Conservation (phyloP, 305 asterid species). For the Andrographis paniculata region DNA sequence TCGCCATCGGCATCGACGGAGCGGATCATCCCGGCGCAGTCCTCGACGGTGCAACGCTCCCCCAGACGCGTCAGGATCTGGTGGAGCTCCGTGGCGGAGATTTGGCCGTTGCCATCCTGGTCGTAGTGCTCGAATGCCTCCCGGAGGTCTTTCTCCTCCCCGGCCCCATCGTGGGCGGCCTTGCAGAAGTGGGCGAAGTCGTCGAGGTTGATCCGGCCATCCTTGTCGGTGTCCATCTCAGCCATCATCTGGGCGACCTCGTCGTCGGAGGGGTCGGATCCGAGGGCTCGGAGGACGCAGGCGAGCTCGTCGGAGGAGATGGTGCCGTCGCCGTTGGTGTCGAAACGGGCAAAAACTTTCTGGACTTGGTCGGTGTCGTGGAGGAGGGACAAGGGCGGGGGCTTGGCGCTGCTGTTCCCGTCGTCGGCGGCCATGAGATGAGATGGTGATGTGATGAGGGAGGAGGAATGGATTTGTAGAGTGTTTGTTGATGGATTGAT, state of each 20-base stretch:
- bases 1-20: constrained; percentile 43
- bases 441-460: too few species aligned
- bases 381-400: background rate
- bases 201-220: constrained; percentile 18
- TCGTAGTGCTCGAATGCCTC: constrained; percentile 42
- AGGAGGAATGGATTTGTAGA: too few species aligned
- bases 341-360: constrained; percentile 2
- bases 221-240: constrained; percentile 23
- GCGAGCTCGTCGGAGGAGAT: constrained; percentile 19
- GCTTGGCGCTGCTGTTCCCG: background rate
- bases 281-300: constrained; percentile 11
- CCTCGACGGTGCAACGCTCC: constrained; percentile 33
- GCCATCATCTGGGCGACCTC: constrained; percentile 19
- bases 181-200: constrained; percentile 22
- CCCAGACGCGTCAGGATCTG: constrained; percentile 29
- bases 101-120: constrained; percentile 40
- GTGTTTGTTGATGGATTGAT: too few species aligned
- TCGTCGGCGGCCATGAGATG: background rate
- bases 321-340: constrained; percentile 25
- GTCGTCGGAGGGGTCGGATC: constrained; percentile 11
- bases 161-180: constrained; percentile 12
- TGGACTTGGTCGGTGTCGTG: constrained; percentile 7
- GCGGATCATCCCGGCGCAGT: constrained; percentile 36
- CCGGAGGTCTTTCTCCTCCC: constrained; percentile 25
- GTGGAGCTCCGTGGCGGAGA: constrained; percentile 38